Evolutionary conservation across 768 basidiomycete species (phyloP).

Genomic region (Mycena indigotica): DNA sequence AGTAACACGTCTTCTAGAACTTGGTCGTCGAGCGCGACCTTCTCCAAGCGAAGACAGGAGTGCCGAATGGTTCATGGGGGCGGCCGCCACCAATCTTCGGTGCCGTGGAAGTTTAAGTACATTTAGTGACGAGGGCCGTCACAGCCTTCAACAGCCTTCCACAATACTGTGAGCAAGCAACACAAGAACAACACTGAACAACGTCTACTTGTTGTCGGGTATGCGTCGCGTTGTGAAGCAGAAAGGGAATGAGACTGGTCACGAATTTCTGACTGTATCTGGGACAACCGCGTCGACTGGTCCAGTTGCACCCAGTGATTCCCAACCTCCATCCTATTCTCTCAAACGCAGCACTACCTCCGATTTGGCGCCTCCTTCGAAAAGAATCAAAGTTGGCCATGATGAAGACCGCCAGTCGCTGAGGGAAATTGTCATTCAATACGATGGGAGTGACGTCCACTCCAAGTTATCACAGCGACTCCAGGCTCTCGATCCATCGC

Average conservation of each 20-base stretch:
- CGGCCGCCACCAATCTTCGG: background rate
- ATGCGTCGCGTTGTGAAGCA: background rate
- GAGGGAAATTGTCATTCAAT: conserved; percentile 56
- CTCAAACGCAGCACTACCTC: background rate
- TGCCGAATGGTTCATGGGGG: conserved; percentile 56
- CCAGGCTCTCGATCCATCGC: conserved; percentile 39
- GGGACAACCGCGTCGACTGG: background rate
- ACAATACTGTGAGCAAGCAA: too few relatives aligned
- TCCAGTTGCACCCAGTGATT: background rate
- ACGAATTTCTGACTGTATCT: background rate
- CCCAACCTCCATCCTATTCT: background rate
- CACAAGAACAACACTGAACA: too few relatives aligned
- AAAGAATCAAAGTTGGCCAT: background rate
- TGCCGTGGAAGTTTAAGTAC: background rate
- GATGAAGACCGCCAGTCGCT: conserved; percentile 35
- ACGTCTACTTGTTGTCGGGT: background rate
- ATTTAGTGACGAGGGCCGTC: background rate
- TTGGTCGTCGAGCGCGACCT: conserved; percentile 29
- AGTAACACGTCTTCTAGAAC: conserved; percentile 37
- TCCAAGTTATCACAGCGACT: background rate
- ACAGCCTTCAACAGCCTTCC: background rate
- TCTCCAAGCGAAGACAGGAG: conserved; percentile 37
- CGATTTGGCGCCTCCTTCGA: background rate
- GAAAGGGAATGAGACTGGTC: background rate
- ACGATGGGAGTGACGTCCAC: conserved; percentile 35